Evolutionary conservation across 1,284 basidiomycete genomes (phyloP), one percentile per base, ranked within the genome.

Genomic region (Irpex sp.): DNA sequence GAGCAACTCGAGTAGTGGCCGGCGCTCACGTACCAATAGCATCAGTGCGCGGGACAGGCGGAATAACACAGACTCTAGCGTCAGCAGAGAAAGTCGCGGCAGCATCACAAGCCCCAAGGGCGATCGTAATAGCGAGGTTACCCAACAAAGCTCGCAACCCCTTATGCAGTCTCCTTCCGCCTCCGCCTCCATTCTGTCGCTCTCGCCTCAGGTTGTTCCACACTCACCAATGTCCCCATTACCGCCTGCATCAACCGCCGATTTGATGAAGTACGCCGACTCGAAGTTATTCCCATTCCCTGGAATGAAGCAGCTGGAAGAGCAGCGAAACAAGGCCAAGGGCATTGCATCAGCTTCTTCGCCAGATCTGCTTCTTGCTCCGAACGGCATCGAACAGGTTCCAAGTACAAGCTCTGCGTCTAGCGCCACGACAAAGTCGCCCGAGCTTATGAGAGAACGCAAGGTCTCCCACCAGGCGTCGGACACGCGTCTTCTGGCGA

Each of bases 261-360:
- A 88, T 70, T 76, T 82, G 68, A 65, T 79, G 66, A 76, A 85
- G 71, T 93, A 94, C 73, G 82, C 83, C 61, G 88, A 92, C 69
- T 82, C 89, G 36, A 96, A 96, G 73, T 80, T 96, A 19, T 92
- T 92, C 73, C 94, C 94, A 0, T 96, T 96, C 81, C 93, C 94
- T 4, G 93, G 91, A 37, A 89, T 95, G 70, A 82, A 85, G 67
- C 84, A 84, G 67, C 80, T 94, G 38, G 89, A 93, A 73, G 88
- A 91, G 71, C 85, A 89, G 70, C 82, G 86, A 57, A 84, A 81
- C 64, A 82, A 85, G 49, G 81, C 80, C 57, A 83, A 82, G 65
- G 83, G 80, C 2, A 73, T 85, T 54, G 76, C 72, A 71, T 87
- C 87, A 0, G 80, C 84, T 2, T 89, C 89, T 4, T 85, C 83